Conservation (phyloP, 2,329 filamentous ascomycete genomes). For the Mycosphaerella sp. region DNA sequence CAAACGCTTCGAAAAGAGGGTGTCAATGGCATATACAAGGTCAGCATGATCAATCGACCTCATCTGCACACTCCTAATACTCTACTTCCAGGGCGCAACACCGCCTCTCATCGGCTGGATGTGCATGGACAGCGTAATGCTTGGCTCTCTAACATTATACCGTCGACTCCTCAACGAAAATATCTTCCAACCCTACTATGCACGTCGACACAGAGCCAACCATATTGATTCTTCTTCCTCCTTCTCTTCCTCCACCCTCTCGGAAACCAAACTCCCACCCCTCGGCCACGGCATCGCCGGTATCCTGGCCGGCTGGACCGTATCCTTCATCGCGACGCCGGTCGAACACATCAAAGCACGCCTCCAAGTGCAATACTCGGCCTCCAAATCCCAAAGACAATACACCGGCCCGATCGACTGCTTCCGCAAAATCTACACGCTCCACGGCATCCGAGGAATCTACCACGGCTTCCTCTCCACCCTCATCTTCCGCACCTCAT, state of each 20-base stretch:
- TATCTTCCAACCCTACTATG: conserved; percentile 55
- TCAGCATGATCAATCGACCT: conserved; percentile 44
- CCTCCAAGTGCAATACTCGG: conserved; percentile 88
- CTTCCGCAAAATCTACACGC: conserved; percentile 55
- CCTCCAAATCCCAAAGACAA: conserved; percentile 65
- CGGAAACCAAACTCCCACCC: conserved; percentile 55
- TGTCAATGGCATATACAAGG: conserved; percentile 81
- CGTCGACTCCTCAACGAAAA: conserved; percentile 74
- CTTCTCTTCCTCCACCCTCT: too few species aligned
- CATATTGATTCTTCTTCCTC: background rate
- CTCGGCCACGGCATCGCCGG: conserved; percentile 85
- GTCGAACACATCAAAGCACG: conserved; percentile 94
- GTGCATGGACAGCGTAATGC: conserved; percentile 93
- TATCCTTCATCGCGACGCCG: conserved; percentile 86
- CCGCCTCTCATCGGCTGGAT: conserved; percentile 95
- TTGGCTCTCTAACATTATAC: conserved; percentile 87
- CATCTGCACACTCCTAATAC: background rate
- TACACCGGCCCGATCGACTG: conserved; percentile 89
- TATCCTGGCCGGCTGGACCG: conserved; percentile 78
- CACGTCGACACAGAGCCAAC: too few species aligned
- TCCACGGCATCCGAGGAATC: conserved; percentile 66
- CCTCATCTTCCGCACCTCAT: conserved; percentile 81
- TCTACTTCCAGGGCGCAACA: conserved; percentile 40
- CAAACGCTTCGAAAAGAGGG: conserved; percentile 85
- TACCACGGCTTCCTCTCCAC: conserved; percentile 84